Evolutionary conservation across 2,329 filamentous ascomycete species (phyloP), one percentile per base, ranked within the genome.

Genomic region (Sordariomycetes sp.): DNA sequence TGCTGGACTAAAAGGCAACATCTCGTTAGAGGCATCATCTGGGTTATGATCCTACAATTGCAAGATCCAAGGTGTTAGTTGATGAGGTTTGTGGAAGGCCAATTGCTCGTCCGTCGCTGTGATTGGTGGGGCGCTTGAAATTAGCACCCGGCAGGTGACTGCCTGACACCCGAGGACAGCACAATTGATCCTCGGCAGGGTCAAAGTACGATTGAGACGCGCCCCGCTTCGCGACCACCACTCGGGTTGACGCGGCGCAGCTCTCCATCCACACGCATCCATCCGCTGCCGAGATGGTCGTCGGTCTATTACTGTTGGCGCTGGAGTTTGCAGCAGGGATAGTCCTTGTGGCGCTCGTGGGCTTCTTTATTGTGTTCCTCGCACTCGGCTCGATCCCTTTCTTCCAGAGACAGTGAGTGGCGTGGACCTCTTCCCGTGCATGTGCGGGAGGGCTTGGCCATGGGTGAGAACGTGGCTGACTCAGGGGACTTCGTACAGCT

Each of bases 401-500:
- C 64, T 75, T 96, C 57, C 93, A 97, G 69, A 79, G 88, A 74
- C 85, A 92, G 91, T 96, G 78, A 73, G 85, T 71, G 48, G 52
- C 52, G 14, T 16, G 54, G 7, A 12, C 28, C 16, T 16, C 12
- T 11, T 6, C 55, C 28, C 55, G 5, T 20, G 20, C n/a, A 6
- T 34, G 14, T 7, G 53, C 22, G 46, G 22, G 5, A 3, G n/a
- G 22, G 3, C 46, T 22, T 8, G 46, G 46, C 6, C 20, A 20
- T 20, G 22, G 7, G n/a, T 24, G 11, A n/a, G 3, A n/a, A n/a
- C 20, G 3, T 32, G 8, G 28, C 28, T 50, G 22, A 50, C 46
- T 12, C 12, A 8, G n/a, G n/a, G 3, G 8, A 3, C 20, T 50
- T 50, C 6, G 11, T 20, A 37, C 64, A 95, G 91, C 67, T 86